These are phyloP conservation scores for Lumnitzera racemosa DNA, from an alignment of 345 rosid genomes.

Conservation along the genomic window DNA sequence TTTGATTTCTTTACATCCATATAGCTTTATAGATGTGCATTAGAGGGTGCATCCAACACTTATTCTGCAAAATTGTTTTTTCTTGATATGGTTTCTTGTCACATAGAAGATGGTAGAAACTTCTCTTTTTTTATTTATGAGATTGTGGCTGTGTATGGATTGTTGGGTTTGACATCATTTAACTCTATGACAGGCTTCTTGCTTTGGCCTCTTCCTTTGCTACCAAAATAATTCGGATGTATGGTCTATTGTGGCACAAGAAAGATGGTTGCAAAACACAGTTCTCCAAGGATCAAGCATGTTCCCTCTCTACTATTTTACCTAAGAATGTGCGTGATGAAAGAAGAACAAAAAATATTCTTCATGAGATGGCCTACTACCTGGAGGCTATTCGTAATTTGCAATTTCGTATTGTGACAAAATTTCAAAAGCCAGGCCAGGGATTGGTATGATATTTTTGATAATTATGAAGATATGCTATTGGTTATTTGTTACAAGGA, in stretches of 20 bases:
- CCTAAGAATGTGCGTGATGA: constrained; percentile 29
- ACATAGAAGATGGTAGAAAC: too few species aligned
- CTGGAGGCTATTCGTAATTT: constrained; percentile 75
- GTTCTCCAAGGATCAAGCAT: constrained; percentile 24
- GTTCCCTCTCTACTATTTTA: constrained; percentile 46
- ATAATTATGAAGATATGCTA: constrained; percentile 4
- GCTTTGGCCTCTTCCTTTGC: constrained; percentile 67
- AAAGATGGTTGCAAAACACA: constrained; percentile 31
- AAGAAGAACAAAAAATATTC: constrained; percentile 38
- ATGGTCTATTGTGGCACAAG: constrained; percentile 57
- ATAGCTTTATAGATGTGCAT: too few species aligned
- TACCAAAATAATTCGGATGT: constrained; percentile 71
- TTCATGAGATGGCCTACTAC: constrained; percentile 73
- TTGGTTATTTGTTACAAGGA: constrained; percentile 13
- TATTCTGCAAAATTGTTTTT: too few species aligned
- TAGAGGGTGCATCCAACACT: too few species aligned
- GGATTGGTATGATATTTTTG: constrained; percentile 40
- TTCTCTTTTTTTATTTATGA: background rate
- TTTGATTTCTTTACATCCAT: too few species aligned
- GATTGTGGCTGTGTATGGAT: constrained; percentile 2
- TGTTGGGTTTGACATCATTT: constrained; percentile 7
- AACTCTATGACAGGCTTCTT: constrained; percentile 58
- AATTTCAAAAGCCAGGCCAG: constrained; percentile 63
- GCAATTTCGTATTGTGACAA: constrained; percentile 57
- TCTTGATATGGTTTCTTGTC: too few species aligned